phyloP scores from a whole-genome alignment of 306 rosid genomes.

The Citrullus mucosospermus region DNA sequence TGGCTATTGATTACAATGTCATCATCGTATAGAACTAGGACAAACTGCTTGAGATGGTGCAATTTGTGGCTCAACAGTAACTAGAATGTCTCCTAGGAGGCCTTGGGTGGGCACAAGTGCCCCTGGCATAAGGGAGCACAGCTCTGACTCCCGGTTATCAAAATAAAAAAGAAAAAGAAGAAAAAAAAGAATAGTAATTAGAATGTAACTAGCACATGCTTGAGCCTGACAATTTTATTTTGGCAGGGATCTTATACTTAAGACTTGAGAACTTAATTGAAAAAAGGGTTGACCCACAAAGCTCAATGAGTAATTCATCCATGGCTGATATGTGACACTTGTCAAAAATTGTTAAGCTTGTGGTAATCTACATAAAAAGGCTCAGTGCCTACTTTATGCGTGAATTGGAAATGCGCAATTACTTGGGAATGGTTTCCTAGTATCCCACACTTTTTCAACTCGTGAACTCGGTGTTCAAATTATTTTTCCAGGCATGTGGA shows the following conservation, averaged over 20 bases:
- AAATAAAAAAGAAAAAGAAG: too few relatives aligned
- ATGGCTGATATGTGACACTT: background rate
- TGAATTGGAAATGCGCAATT: background rate
- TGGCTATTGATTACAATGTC: background rate
- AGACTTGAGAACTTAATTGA: background rate
- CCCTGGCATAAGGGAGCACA: too few relatives aligned
- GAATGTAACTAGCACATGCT: background rate
- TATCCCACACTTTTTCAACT: background rate
- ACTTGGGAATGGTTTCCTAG: background rate
- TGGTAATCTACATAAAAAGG: background rate
- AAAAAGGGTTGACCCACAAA: background rate
- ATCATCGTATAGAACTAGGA: background rate
- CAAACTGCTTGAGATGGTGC: background rate
- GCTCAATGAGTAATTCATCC: background rate
- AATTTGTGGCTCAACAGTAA: background rate
- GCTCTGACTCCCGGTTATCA: too few relatives aligned
- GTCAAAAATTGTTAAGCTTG: background rate
- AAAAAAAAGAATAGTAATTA: background rate
- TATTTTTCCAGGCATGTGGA: background rate
- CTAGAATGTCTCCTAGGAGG: background rate
- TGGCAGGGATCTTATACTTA: background rate
- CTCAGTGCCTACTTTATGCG: background rate
- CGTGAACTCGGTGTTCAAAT: background rate
- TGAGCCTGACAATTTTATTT: background rate
- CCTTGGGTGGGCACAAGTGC: too few relatives aligned